Evolutionary conservation across 2,329 filamentous ascomycete species (phyloP), one percentile per base, ranked within the genome.

Genomic region (Karstenula rhodostoma): DNA sequence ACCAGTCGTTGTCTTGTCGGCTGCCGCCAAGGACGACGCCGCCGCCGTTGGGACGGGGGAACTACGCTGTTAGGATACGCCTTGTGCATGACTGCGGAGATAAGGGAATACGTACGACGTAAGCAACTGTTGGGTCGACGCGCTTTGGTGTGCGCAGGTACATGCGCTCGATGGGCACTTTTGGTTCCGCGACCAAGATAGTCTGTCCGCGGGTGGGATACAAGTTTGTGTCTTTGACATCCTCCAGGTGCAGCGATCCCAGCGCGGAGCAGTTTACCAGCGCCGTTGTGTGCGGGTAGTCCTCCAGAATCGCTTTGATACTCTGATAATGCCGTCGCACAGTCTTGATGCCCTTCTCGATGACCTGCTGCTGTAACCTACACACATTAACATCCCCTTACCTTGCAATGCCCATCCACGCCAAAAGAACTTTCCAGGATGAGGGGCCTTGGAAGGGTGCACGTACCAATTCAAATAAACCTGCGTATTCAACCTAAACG

Each of bases 251-350:
- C 46, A 86, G 85, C 0, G 93, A 89, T 10, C 90, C 86, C 5
- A 98, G 81, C 0, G 93, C 95, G 0, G 93, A 94, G 68, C 92
- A 91, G 74, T 98, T 98, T 67, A 98, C 81, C 0, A 97, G 81
- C 1, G 96, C 77, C 64, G 91, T 87, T 0, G 89, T 89, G 0
- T 82, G 80, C 61, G 87, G 83, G 70, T 91, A 88, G 40, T 88
- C 76, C 0, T 69, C 65, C 0, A 86, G 83, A 0, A 93, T 91
- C 19, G 95, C 88, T 0, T 82, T 77, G 58, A 98, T 84, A 73
- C 97, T 91, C 17, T 80, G 77, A 51, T 80, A 77, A n/a, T 78
- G 71, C 13, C 79, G 77, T 19, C 82, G 74, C 13, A 77, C 69
- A 25, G 82, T 82, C 0, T 87, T 82, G 17, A 91, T 89, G 23